phyloP scores from a whole-genome alignment of 2,329 filamentous ascomycete genomes.

The Ophiostoma novo-ulmi region DNA sequence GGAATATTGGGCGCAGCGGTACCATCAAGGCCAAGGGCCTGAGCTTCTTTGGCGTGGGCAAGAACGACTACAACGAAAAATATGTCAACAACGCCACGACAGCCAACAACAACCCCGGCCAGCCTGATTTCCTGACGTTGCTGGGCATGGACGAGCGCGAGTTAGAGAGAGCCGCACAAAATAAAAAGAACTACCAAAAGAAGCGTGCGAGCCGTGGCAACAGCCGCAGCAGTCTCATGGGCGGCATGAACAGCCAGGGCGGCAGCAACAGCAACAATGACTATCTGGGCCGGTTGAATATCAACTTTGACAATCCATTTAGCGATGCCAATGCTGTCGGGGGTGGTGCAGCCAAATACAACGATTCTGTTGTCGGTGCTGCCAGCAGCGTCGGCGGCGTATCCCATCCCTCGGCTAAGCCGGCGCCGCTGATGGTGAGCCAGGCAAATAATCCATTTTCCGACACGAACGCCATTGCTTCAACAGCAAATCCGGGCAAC shows the following conservation, averaged over 20 bases:
- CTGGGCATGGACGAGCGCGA: constrained; percentile 42
- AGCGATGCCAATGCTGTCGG: constrained; percentile 42
- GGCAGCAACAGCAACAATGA: constrained; percentile 18
- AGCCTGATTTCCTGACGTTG: constrained; percentile 43
- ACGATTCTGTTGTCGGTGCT: constrained; percentile 25
- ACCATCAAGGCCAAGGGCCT: not conserved
- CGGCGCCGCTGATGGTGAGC: constrained; percentile 22
- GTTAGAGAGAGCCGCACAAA: constrained; percentile 37
- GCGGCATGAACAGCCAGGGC: constrained; percentile 8
- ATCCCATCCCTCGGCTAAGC: not conserved
- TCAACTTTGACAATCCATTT: constrained; percentile 40
- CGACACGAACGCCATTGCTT: constrained; percentile 43
- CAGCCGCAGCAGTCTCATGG: constrained; percentile 17
- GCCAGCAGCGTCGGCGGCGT: constrained; percentile 30
- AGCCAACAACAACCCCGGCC: constrained; percentile 31
- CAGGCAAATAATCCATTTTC: constrained; percentile 45
- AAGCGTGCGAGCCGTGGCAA: constrained; percentile 22
- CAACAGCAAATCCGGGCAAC: constrained; percentile 27
- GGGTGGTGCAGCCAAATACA: not conserved
- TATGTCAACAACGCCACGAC: constrained; percentile 31
- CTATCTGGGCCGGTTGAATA: constrained; percentile 29
- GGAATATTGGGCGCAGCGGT: not conserved
- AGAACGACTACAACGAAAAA: not conserved
- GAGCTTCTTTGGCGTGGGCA: not conserved
- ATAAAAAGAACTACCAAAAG: constrained; percentile 33